Evolutionary conservation across 2,329 filamentous ascomycete genomes (phyloP), one percentile per base, ranked within the genome.

Genomic region (Aspergillus amoenus): DNA sequence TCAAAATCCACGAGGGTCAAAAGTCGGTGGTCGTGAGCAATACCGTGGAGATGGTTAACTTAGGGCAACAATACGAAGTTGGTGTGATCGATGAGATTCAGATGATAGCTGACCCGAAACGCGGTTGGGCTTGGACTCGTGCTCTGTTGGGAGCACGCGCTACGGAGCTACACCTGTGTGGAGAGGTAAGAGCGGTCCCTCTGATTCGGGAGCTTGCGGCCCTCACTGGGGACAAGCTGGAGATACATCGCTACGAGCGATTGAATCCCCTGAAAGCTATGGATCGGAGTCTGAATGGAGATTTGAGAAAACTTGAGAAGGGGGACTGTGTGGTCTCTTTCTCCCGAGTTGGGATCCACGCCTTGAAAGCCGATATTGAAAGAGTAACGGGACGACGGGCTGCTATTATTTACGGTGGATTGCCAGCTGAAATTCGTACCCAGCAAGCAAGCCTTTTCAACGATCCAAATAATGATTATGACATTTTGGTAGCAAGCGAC

Each of bases 31-130:
- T 96, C 68, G 83, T 82, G 56, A 93, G 91, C 69, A 97, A 94
- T 70, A 99, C 94, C 0, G 94, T 99, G 3, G 94, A 99, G 73
- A 99, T 99, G 88, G 82, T 87, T 22, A 83, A 83, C 6, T 64
- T 86, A 18, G 80, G 81, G 48, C 74, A 75, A 4, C 71, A 73
- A 2, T 85, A 90, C 30, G 93, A 97, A 42, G 93, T 99, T 37
- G 93, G 91, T 1, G 93, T 99, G 64, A 93, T 99, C 61, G 94
- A 99, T 70, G 94, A 99, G 77, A 97, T 99, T 56, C 94, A 99
- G 75, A 97, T 99, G 94, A 91, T 99, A 64, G 88, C 85, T 15
- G 88, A 92, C 67, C 61, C 72, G 0, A 85, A 91, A 0, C 88
- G 94, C 65, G 94, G 95, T 2, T 96, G 89, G 87, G 93, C 92